Percentiles rank a stretch among this genome's conserved stretches.
These are phyloP conservation scores for Vigna hirtella DNA, from an alignment of 306 rosid genomes.

Conservation along the genomic window DNA sequence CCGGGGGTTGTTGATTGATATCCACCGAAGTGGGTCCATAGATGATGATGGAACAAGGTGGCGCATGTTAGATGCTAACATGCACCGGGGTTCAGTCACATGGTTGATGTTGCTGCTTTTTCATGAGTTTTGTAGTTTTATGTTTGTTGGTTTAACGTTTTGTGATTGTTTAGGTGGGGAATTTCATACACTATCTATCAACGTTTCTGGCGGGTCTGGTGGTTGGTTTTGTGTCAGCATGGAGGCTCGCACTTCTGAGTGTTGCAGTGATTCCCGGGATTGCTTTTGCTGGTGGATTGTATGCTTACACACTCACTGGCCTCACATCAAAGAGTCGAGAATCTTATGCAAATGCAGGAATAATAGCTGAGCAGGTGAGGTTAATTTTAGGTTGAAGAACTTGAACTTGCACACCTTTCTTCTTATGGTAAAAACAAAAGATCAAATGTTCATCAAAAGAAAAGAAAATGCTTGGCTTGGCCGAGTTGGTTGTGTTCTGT, in stretches of 20 bases:
- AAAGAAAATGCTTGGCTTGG: not conserved
- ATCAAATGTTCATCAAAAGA: not conserved
- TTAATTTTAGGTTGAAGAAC: slow-evolving; percentile 20
- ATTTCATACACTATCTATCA: slow-evolving; percentile 96
- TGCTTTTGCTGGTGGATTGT: slow-evolving; percentile 97
- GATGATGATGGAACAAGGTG: not conserved
- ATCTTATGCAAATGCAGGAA: slow-evolving; percentile 96
- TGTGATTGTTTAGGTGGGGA: slow-evolving; percentile 77
- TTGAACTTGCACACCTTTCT: slow-evolving; percentile 27
- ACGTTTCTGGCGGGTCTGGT: slow-evolving; percentile 97
- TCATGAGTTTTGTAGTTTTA: not conserved
- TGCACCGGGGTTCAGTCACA: slow-evolving; percentile 30
- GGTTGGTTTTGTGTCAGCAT: slow-evolving; percentile 98
- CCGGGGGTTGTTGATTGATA: slow-evolving; percentile 34
- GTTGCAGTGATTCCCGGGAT: slow-evolving; percentile 98
- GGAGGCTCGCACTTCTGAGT: slow-evolving; percentile 94
- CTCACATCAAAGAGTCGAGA: slow-evolving; percentile 95
- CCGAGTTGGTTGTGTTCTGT: not conserved
- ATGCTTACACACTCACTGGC: slow-evolving; percentile 97
- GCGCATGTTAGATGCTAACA: slow-evolving; percentile 41
- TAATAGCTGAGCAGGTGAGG: slow-evolving; percentile 92
- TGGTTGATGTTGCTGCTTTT: slow-evolving; percentile 3
- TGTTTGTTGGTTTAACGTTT: slow-evolving; percentile 30
- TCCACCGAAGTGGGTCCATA: not conserved
- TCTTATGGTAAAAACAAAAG: slow-evolving; percentile 1